phyloP scores from a whole-genome alignment of 768 basidiomycete species.

The Lentinus tigrinus region DNA sequence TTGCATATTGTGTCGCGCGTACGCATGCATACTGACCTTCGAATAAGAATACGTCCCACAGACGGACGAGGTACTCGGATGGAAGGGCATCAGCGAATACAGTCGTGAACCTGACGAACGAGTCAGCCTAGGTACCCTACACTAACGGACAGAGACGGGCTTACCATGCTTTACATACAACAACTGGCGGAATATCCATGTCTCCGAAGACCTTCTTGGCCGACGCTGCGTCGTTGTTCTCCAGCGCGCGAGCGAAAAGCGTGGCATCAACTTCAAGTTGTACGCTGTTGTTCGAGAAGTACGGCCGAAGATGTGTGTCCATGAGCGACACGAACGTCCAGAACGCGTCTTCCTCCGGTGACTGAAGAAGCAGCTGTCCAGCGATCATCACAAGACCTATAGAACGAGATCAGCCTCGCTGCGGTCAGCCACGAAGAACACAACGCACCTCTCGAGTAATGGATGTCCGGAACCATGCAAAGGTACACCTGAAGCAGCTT shows the following conservation, averaged over 20 bases:
- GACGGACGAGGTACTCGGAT: conserved; percentile 60
- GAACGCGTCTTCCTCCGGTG: conserved; percentile 87
- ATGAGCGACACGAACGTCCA: conserved; percentile 89
- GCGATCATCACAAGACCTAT: conserved; percentile 69
- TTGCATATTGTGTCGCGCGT: not conserved
- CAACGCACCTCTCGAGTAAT: conserved; percentile 58
- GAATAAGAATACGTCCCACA: conserved; percentile 83
- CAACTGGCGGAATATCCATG: conserved; percentile 55
- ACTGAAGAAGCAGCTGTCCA: conserved; percentile 68
- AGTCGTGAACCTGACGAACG: conserved; percentile 59
- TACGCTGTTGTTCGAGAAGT: conserved; percentile 58
- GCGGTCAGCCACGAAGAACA: not conserved
- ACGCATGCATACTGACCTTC: conserved; percentile 53
- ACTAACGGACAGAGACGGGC: not conserved
- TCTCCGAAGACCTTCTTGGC: conserved; percentile 68
- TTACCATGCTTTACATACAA: conserved; percentile 66
- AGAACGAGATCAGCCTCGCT: not conserved
- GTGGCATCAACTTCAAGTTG: conserved; percentile 78
- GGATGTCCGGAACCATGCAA: conserved; percentile 82
- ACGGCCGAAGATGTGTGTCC: conserved; percentile 79
- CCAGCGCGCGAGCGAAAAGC: conserved; percentile 69
- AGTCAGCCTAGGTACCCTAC: not conserved
- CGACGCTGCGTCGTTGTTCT: conserved; percentile 54
- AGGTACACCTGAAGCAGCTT: conserved; percentile 67
- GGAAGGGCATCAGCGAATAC: conserved; percentile 71